Base-by-base conservation (phyloP, 768 basidiomycete species). In the Hortiboletus campestris region DNA sequence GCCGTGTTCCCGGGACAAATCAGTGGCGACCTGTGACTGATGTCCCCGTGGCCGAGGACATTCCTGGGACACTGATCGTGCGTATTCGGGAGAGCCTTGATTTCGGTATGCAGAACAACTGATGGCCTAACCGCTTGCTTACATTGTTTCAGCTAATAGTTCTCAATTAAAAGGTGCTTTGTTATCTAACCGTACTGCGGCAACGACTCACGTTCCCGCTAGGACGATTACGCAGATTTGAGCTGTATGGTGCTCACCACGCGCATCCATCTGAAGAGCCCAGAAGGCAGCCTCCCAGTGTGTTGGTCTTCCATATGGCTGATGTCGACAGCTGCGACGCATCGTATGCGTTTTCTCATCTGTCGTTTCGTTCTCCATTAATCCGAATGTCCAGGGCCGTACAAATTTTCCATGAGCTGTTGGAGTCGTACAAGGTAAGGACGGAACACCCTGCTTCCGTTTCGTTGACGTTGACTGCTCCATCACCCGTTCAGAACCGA, bases 271-370 rank as follows among this genome's bases (percentile, higher is more conserved):
- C 91, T 2, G 96, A 98, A 58, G 85, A 81, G 53, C 95, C 91
- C 0, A 78, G 84, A 14, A 78, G 94, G 58, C 82, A 85, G 51
- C 80, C 87, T 54, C 86, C 94, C 6, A 82, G 79, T 13, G 84
- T 85, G 2, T 72, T 98, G 22, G 91, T 97, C 20, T 94, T 99
- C 72, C 95, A 98, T 63, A 80, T 98, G 79, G 87, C 88, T 13
- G 96, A 98, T 72, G 89, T 97, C 4, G 91, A 94, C 54, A 82
- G 78, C 17, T 86, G 91, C 56, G 96, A 99, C 69, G 94, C 96
- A 9, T 93, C 91, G 89, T 95, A 65, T 71, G 88, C 75, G 20
- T n/a, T 47, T 29, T 40, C 10, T 44, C 53, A 22, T 13, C 40
- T 47, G n/a, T 40, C n/a, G 6, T 41, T 31, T 14, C 25, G 17